Conservation (phyloP, 2,329 filamentous ascomycete genomes). For the Arthrobotrys iridis region DNA sequence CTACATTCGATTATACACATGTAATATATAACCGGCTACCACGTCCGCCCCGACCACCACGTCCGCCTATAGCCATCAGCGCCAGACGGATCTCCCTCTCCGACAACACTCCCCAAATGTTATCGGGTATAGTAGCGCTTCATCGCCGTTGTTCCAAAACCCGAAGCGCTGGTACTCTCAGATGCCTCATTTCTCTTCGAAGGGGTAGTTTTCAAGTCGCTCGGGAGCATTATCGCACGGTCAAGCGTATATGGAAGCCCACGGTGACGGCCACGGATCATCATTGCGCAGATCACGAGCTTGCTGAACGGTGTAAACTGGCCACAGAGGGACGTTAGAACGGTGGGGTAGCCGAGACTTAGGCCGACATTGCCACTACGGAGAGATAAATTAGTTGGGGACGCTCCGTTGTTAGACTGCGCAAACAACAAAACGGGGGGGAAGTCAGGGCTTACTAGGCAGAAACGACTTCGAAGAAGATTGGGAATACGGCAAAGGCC, state of each 20-base stretch:
- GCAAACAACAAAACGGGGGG: constrained; percentile 42
- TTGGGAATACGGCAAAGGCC: constrained; percentile 55
- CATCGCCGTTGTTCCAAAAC: too few relatives aligned
- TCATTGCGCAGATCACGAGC: constrained; percentile 74
- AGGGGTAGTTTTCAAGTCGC: constrained; percentile 65
- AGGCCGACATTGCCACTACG: constrained; percentile 82
- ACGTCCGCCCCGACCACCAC: too few relatives aligned
- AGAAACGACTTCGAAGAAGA: constrained; percentile 85
- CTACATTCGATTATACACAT: too few relatives aligned
- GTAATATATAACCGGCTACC: too few relatives aligned
- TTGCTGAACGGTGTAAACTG: constrained; percentile 79
- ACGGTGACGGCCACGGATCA: constrained; percentile 74
- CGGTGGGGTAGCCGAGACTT: constrained; percentile 80
- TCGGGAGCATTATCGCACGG: constrained; percentile 74
- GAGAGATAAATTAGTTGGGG: neutral
- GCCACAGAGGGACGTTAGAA: constrained; percentile 81
- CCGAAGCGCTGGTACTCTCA: too few relatives aligned
- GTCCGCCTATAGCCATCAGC: too few relatives aligned
- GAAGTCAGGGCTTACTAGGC: constrained; percentile 68
- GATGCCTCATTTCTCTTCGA: constrained; percentile 68
- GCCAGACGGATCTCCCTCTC: too few relatives aligned
- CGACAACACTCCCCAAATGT: too few relatives aligned
- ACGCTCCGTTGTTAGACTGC: constrained; percentile 42
- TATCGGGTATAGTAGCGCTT: too few relatives aligned
- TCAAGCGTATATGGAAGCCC: constrained; percentile 75